Conservation (phyloP, 1,139 yeast species). For the Suhomyces maxii region DNA sequence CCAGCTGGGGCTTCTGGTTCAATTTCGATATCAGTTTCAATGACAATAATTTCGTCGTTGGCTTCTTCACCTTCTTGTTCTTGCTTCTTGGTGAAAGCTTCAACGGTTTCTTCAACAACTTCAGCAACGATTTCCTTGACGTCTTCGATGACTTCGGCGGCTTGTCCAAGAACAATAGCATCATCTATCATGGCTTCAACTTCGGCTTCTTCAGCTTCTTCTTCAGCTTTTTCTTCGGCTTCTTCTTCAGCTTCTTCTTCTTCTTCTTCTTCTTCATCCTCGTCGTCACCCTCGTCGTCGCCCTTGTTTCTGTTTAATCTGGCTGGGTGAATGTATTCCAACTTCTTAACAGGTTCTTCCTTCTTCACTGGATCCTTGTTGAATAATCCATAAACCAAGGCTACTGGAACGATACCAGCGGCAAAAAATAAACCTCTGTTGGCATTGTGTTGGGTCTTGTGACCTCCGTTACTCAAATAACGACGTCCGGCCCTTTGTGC, state of each 20-base stretch:
- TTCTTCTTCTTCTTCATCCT: slow-evolving; percentile 13
- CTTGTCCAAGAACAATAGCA: slow-evolving; percentile 3
- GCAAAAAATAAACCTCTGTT: slow-evolving; percentile 13
- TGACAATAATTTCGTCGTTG: slow-evolving; percentile 27
- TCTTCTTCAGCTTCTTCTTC: slow-evolving; percentile 12
- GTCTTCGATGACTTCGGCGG: slow-evolving; percentile 1
- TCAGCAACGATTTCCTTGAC: background rate
- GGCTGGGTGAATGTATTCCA: slow-evolving; percentile 10
- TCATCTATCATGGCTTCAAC: slow-evolving; percentile 8
- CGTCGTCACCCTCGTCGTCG: slow-evolving; percentile 13
- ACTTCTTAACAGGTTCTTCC: slow-evolving; percentile 1
- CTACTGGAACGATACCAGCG: slow-evolving; percentile 17
- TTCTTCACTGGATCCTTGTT: slow-evolving; percentile 11
- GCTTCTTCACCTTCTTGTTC: slow-evolving; percentile 14
- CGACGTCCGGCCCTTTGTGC: slow-evolving; percentile 15
- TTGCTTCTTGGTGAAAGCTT: slow-evolving; percentile 7
- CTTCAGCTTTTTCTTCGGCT: slow-evolving; percentile 12
- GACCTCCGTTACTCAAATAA: slow-evolving; percentile 12
- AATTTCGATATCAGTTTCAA: background rate
- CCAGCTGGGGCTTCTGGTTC: slow-evolving; percentile 6
- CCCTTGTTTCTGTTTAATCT: slow-evolving; percentile 8
- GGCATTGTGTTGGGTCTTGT: slow-evolving; percentile 6
- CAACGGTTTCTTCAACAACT: slow-evolving; percentile 6
- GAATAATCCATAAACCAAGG: slow-evolving; percentile 12
- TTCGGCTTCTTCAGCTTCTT: slow-evolving; percentile 14